Conservation (phyloP, 257 asterid species). For the Rauvolfia tetraphylla region DNA sequence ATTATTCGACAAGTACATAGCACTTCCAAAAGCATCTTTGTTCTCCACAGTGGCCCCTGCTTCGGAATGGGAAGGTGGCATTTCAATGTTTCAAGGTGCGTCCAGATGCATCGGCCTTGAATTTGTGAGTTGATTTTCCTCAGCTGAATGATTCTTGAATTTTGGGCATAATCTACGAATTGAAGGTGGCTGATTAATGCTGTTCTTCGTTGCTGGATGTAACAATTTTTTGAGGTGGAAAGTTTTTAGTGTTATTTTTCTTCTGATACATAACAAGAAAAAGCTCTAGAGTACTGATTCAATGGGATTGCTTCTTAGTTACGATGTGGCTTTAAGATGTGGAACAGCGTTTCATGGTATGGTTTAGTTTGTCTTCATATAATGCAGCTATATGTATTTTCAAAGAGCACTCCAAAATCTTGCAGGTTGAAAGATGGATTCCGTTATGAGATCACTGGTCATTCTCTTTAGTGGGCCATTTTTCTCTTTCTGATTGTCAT, state of each 20-base stretch:
- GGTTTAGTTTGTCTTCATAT: not conserved
- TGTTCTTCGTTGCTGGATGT: no score
- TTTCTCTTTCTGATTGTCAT: not conserved
- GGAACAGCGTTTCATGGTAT: not conserved
- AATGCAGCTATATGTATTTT: not conserved
- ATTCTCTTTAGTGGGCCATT: not conserved
- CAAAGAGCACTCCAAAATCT: not conserved
- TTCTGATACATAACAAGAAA: not conserved
- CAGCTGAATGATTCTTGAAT: not conserved
- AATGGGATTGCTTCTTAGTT: not conserved
- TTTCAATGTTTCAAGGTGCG: constrained; percentile 97
- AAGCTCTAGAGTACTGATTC: not conserved
- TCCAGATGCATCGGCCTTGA: constrained; percentile 98
- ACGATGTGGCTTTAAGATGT: not conserved
- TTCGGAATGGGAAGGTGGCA: constrained; percentile 49
- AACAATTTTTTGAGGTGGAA: not conserved
- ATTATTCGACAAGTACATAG: constrained; percentile 18
- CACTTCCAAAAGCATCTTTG: constrained; percentile 24
- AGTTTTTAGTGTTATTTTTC: not conserved
- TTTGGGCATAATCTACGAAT: no score
- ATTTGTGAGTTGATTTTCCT: constrained; percentile 55
- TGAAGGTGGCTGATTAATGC: no score
- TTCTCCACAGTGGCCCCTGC: constrained; percentile 34
- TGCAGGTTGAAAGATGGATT: not conserved
- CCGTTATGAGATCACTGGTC: not conserved